Evolutionary conservation across 495 filamentous ascomycete species (phyloP).

Genomic region (Daldinia vernicosa): DNA sequence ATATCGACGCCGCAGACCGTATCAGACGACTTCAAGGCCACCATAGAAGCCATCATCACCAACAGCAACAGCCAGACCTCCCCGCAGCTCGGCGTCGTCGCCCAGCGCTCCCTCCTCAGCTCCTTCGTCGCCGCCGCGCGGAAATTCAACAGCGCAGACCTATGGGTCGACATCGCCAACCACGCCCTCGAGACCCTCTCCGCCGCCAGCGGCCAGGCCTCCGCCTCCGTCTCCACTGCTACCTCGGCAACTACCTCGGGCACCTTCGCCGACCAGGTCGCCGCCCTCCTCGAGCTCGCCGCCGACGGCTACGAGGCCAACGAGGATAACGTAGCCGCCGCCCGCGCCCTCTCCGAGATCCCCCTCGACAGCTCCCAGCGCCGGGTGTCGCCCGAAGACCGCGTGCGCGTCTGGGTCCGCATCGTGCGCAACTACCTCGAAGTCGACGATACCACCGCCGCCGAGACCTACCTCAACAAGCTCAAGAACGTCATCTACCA

Average conservation of each 20-base stretch:
- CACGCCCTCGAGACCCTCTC: slow-evolving; percentile 72
- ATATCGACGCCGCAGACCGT: slow-evolving; percentile 63
- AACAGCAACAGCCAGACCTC: slow-evolving; percentile 65
- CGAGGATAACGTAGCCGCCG: slow-evolving; percentile 82
- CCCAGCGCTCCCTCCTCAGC: slow-evolving; percentile 74
- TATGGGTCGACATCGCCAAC: slow-evolving; percentile 75
- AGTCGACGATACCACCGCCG: slow-evolving; percentile 87
- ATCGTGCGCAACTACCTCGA: slow-evolving; percentile 96
- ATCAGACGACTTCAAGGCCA: slow-evolving; percentile 71
- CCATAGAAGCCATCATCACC: slow-evolving; percentile 73
- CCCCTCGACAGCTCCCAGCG: slow-evolving; percentile 88
- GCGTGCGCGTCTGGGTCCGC: slow-evolving; percentile 85
- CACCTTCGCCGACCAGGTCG: slow-evolving; percentile 84
- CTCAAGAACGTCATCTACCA: slow-evolving; percentile 90
- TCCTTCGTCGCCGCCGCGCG: slow-evolving; percentile 69
- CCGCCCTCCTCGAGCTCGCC: slow-evolving; percentile 79
- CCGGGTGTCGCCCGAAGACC: slow-evolving; percentile 78
- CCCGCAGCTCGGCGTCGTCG: slow-evolving; percentile 71
- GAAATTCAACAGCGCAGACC: slow-evolving; percentile 62
- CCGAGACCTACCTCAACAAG: slow-evolving; percentile 88
- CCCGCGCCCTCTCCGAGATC: slow-evolving; percentile 80
- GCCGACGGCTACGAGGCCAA: slow-evolving; percentile 83
- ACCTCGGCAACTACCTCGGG: slow-evolving; percentile 51
- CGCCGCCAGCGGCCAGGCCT: slow-evolving; percentile 54
- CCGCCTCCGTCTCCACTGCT: slow-evolving; percentile 33